These are phyloP conservation scores for Phialemonium atrogriseum DNA, from an alignment of 2,329 filamentous ascomycete species.

Conservation along the genomic window DNA sequence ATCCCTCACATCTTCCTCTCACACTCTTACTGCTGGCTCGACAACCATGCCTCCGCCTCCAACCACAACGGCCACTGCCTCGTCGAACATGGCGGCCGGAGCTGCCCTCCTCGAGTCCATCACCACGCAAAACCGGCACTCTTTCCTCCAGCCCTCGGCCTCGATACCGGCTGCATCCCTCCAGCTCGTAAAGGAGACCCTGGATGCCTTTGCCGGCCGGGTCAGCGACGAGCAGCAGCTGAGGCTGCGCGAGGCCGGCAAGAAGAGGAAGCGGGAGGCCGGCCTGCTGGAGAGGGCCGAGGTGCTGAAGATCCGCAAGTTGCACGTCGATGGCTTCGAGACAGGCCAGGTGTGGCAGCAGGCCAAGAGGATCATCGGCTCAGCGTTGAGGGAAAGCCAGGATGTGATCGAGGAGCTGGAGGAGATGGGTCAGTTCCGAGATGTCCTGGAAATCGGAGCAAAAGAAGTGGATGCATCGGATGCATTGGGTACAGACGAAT, in stretches of 20 bases:
- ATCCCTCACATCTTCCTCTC: too few relatives aligned
- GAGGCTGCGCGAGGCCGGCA: constrained; percentile 53
- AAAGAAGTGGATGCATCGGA: constrained; percentile 3
- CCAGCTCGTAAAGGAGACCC: constrained; percentile 66
- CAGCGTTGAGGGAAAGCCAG: constrained; percentile 41
- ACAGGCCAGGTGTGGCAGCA: constrained; percentile 92
- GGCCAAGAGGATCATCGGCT: constrained; percentile 68
- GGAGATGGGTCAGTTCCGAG: too few relatives aligned
- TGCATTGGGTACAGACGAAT: constrained; percentile 5
- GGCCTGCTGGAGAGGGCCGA: constrained; percentile 34
- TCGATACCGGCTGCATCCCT: constrained; percentile 62
- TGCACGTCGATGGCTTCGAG: constrained; percentile 82
- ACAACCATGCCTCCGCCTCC: too few relatives aligned
- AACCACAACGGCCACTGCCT: too few relatives aligned
- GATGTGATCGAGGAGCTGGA: constrained; percentile 40
- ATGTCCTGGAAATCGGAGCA: constrained; percentile 44
- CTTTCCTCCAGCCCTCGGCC: constrained; percentile 66
- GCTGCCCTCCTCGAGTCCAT: constrained; percentile 49
- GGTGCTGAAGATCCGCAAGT: constrained; percentile 67
- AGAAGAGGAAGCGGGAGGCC: constrained; percentile 63
- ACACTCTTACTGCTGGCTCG: too few relatives aligned
- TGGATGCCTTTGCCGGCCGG: constrained; percentile 69
- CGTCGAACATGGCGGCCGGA: too few relatives aligned
- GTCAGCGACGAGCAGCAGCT: constrained; percentile 65
- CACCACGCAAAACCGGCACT: constrained; percentile 52